Evolutionary conservation across 768 basidiomycete genomes (phyloP).

Genomic region (Lentinula sp.): DNA sequence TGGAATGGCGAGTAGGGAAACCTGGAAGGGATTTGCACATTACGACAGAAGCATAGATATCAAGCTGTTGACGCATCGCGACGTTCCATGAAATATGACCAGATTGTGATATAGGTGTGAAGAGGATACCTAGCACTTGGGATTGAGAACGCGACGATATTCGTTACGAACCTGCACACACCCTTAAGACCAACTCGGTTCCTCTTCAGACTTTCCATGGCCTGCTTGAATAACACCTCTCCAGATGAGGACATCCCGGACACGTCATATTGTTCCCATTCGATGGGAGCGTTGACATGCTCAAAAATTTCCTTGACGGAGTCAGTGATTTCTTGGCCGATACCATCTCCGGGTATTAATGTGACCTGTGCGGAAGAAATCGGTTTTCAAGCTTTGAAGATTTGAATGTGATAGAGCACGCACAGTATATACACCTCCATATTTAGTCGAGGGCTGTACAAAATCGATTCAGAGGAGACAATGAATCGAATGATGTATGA

Average conservation of each 20-base stretch:
- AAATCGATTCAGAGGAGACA: conserved; percentile 6
- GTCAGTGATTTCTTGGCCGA: conserved; percentile 95
- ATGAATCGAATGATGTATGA: conserved; percentile 8
- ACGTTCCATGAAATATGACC: conserved; percentile 99
- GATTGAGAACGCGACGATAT: conserved; percentile 7
- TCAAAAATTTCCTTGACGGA: conserved; percentile 99
- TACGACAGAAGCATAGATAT: conserved; percentile 98
- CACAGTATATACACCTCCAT: conserved; percentile 90
- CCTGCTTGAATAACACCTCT: conserved; percentile 93
- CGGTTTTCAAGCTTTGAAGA: conserved; percentile 10
- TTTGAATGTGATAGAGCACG: conserved; percentile 18
- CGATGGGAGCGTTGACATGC: conserved; percentile 94
- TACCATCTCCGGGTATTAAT: conserved; percentile 96
- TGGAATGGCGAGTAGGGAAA: conserved; percentile 89
- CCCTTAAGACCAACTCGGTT: conserved; percentile 99
- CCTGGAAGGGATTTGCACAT: conserved; percentile 98
- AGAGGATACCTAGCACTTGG: conserved; percentile 75
- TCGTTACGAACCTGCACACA: conserved; percentile 24
- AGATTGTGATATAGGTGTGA: conserved; percentile 93
- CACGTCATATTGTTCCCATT: conserved; percentile 98
- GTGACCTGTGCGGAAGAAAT: conserved; percentile 61
- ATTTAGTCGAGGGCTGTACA: conserved; percentile 76
- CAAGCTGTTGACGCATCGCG: conserved; percentile 98
- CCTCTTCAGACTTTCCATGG: conserved; percentile 95
- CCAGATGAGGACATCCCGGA: conserved; percentile 93